phyloP scores from a whole-genome alignment of 2,329 filamentous ascomycete genomes.

The Diaporthe caulivora region DNA sequence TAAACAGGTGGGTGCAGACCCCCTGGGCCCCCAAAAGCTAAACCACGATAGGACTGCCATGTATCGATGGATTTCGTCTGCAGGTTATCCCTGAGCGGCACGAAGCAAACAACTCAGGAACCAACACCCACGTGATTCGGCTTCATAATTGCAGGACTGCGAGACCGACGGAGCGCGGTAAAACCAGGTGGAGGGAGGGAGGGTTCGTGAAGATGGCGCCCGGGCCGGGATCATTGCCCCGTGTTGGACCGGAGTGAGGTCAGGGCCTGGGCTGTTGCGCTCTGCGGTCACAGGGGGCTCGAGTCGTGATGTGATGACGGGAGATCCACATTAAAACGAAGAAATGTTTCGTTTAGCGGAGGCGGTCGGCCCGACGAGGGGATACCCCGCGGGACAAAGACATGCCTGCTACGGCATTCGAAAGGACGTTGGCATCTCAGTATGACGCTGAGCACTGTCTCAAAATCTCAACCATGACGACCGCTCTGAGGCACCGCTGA shows the following conservation, averaged over 20 bases:
- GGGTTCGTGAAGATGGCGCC: neutral
- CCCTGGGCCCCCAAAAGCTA: neutral
- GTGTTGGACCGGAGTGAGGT: neutral
- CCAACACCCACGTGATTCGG: neutral
- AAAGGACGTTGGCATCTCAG: neutral
- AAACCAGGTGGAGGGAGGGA: neutral
- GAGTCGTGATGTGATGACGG: slow-evolving; percentile 8
- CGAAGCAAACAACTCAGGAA: neutral
- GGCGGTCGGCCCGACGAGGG: slow-evolving; percentile 2
- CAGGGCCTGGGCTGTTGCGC: neutral
- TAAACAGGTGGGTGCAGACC: neutral
- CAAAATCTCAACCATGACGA: neutral
- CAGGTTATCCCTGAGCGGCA: neutral
- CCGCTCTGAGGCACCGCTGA: neutral
- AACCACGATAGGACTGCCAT: neutral
- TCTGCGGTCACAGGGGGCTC: neutral
- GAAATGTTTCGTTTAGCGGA: slow-evolving; percentile 16
- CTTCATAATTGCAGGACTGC: neutral
- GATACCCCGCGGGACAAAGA: neutral
- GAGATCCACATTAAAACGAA: slow-evolving; percentile 9
- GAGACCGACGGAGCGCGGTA: neutral
- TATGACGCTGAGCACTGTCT: neutral
- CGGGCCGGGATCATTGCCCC: neutral
- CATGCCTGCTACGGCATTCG: neutral
- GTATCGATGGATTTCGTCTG: neutral